Conservation (phyloP, 2,329 filamentous ascomycete genomes). For the Helminthosporium solani region DNA sequence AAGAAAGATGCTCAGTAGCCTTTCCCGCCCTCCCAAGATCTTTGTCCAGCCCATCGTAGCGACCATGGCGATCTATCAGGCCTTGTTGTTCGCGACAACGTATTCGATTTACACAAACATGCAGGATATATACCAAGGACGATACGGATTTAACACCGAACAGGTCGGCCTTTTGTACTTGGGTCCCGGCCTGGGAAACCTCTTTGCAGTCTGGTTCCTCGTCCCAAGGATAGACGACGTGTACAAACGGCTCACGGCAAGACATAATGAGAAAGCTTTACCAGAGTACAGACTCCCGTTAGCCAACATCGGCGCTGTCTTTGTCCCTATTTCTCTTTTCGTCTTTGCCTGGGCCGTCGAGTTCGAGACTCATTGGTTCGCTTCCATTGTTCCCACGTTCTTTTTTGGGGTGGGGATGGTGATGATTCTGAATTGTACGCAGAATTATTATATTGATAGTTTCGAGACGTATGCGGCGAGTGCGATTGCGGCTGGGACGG, state of each 20-base stretch:
- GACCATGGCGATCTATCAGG: conserved; percentile 50
- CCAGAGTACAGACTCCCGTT: conserved; percentile 50
- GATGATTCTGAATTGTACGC: conserved; percentile 54
- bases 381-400: conserved; percentile 45
- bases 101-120: conserved; percentile 53
- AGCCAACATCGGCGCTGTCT: conserved; percentile 48
- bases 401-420: conserved; percentile 57
- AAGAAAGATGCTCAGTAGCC: conserved; percentile 40
- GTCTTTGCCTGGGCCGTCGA: conserved; percentile 48
- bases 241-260: conserved; percentile 47
- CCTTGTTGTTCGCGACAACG: conserved; percentile 50
- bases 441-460: conserved; percentile 58
- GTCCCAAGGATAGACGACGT: conserved; percentile 51
- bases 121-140: conserved; percentile 47
- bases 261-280: conserved; percentile 42
- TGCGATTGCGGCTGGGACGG: conserved; percentile 52
- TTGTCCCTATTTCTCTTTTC: conserved; percentile 48
- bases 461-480: conserved; percentile 54
- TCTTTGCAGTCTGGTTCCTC: conserved; percentile 49
- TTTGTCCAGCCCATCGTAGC: conserved; percentile 50
- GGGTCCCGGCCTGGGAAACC: conserved; percentile 47
- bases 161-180: conserved; percentile 50
- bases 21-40: conserved; percentile 46
- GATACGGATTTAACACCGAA: conserved; percentile 49
- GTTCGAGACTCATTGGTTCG: conserved; percentile 44